Evolutionary conservation across 495 filamentous ascomycete genomes (phyloP).

Genomic region (Penicillium parvum): DNA sequence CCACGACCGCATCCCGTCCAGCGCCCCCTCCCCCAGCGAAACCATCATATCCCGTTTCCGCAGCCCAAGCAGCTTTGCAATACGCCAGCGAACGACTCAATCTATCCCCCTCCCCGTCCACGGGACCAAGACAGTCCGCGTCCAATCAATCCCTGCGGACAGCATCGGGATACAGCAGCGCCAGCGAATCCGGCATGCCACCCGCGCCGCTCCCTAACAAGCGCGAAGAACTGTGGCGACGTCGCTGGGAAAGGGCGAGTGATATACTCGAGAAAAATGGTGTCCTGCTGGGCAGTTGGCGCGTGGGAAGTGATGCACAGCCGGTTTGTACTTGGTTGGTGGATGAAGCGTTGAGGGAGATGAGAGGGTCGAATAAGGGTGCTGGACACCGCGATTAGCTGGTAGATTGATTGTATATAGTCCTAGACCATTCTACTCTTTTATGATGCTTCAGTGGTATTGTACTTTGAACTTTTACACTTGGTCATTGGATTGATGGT

Average conservation of each 20-base stretch:
- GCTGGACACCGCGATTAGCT: conserved; percentile 4
- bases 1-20: conserved; percentile 10
- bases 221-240: conserved; percentile 78
- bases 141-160: conserved; percentile 26
- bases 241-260: conserved; percentile 72
- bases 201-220: conserved; percentile 53
- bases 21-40: conserved; percentile 20
- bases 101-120: conserved; percentile 16
- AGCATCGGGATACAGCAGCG: conserved; percentile 9
- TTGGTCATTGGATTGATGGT: too few relatives aligned
- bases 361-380: not conserved
- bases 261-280: conserved; percentile 61
- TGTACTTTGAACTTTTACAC: too few relatives aligned
- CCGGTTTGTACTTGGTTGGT: conserved; percentile 52
- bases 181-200: conserved; percentile 5
- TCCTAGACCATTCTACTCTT: conserved; percentile 1
- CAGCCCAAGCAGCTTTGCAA: conserved; percentile 28
- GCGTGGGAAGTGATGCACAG: conserved; percentile 74
- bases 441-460: too few relatives aligned
- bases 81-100: conserved; percentile 35
- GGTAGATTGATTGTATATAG: conserved; percentile 3
- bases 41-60: conserved; percentile 31
- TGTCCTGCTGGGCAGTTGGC: conserved; percentile 79
- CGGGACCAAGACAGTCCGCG: conserved; percentile 19
- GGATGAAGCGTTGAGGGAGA: conserved; percentile 37